Percentiles rank a stretch among this genome's conserved stretches.
These are phyloP conservation scores for Macrophomina phaseolina DNA, from an alignment of 2,329 filamentous ascomycete species.

Conservation along the genomic window DNA sequence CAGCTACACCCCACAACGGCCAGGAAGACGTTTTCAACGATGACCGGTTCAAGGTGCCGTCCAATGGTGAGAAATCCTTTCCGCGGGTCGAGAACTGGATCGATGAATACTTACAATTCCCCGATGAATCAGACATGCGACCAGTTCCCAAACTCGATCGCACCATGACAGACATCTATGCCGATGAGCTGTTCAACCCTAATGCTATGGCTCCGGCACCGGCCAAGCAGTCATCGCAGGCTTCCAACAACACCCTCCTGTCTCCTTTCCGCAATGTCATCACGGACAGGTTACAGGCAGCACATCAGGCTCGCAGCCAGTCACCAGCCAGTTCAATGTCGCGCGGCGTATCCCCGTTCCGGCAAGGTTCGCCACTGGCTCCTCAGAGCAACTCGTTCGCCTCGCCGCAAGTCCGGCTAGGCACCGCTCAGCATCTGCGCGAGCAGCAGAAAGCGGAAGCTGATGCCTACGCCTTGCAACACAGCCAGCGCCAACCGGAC, in stretches of 20 bases:
- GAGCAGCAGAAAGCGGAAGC: conserved; percentile 67
- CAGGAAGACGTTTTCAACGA: conserved; percentile 52
- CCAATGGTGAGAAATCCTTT: conserved; percentile 59
- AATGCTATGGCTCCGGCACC: conserved; percentile 64
- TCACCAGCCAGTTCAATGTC: conserved; percentile 59
- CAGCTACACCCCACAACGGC: conserved; percentile 64
- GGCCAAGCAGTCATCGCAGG: conserved; percentile 47
- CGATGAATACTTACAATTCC: conserved; percentile 71
- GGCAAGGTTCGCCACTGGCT: conserved; percentile 63
- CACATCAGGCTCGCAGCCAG: conserved; percentile 70
- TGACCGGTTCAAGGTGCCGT: conserved; percentile 56
- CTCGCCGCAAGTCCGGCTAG: conserved; percentile 42
- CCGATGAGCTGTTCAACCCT: conserved; percentile 84
- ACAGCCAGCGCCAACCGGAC: conserved; percentile 46
- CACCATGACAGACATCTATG: conserved; percentile 84
- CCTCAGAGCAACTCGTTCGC: conserved; percentile 51
- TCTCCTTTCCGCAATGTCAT: conserved; percentile 67
- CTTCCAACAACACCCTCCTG: conserved; percentile 57
- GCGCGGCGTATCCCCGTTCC: conserved; percentile 81
- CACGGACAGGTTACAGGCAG: conserved; percentile 76
- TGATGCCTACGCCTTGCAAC: conserved; percentile 57
- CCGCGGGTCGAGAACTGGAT: conserved; percentile 54
- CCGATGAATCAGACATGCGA: conserved; percentile 60
- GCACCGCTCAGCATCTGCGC: conserved; percentile 63
- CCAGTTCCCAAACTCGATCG: conserved; percentile 76